Base-by-base conservation (phyloP, 768 basidiomycete species). In the Steccherinum ochraceum region DNA sequence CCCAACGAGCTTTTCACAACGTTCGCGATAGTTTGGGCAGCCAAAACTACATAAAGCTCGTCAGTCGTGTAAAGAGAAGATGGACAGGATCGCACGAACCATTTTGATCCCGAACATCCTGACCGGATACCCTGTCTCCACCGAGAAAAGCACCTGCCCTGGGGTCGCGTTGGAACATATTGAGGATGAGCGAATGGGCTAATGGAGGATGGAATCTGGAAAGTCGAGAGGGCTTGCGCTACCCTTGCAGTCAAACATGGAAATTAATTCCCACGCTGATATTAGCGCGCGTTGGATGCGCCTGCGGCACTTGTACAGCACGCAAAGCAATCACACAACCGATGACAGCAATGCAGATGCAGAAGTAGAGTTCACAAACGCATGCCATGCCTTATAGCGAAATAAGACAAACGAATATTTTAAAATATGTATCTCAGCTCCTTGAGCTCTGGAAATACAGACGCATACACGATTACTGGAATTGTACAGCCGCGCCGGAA, bases 81-180 rank as follows among this genome's bases (percentile, higher is more conserved):
- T 44, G 21, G 43, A 27, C 27, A 39, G 11, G 35, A 39, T 39
- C n/a, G 11, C n/a, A 11, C 74, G 56, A 54, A 92, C 93, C 93
- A 86, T 96, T 95, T 71, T 94, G 92, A 72, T 96, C 93, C 56
- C 94, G 81, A 51, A 98, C 89, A 65, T 96, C 95, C 66, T 94
- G 93, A 3, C 95, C 94, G 57, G 89, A 89, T 16, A 93, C 84
- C 61, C 94, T 78, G 70, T 95, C 89, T 23, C 95, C 95, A 50
- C 94, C 94, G 16, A 97, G 74, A 67, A 97, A 96, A 18, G 89
- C 88, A 45, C 93, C 93, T 58, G 89, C 89, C 62, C 86, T 72
- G 56, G 91, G 87, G 81, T 93, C 91, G 67, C 90, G 84, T 82
- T 90, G 89, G 66, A 89, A 93, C 80, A 93, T 91, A 55, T n/a